Base-by-base conservation (phyloP, 768 basidiomycete genomes). In the Boletus coccyginus region DNA sequence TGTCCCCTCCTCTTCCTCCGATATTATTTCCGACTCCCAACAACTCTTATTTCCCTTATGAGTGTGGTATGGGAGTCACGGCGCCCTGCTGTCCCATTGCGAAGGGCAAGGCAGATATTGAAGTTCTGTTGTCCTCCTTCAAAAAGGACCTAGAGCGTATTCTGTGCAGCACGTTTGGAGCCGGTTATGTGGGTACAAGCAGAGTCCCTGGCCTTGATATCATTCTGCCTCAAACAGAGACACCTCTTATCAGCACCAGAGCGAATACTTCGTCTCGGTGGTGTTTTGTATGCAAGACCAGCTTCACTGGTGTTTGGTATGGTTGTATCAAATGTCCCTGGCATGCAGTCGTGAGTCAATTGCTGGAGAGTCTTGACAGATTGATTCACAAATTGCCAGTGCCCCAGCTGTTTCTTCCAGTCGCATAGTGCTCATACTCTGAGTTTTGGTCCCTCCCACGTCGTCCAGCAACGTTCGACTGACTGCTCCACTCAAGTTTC, bases 111-210 rank as follows among this genome's bases (percentile, higher is more conserved):
- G 67, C 66, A 39, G 84, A 87, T 51, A 68, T 88, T 8, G 71
- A 75, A 52, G 48, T 58, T 2, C 66, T 86, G 33, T 58, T 88
- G 39, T 60, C 69, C 46, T 72, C 72, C n/a, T 87, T 88, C 65
- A 78, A 84, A 63, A 59, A 66, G 11, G 78, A 84, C 52, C 70
- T 89, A n/a, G 76, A 83, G 39, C 71, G 68, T 14, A 72, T 80
- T 54, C 62, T 86, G 27, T 63, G 62, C 21, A 66, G 61, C 52
- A 71, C 73, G 1, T 73, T 81, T 49, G 74, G 74, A 33, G 3
- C 60, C 19, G 44, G 55, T 50, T 16, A 33, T 21, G 31, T 31
- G n/a, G 52, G 51, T 27, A 13, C 36, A 35, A 39, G 54, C 29
- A 9, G 14, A 10, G 27, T 32, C n/a, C 21, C 44, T 42, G 27